Percentiles rank a stretch among this genome's conserved stretches.
Evolutionary conservation across 495 filamentous ascomycete species (phyloP).

Genomic region (Penicillium argentinense): DNA sequence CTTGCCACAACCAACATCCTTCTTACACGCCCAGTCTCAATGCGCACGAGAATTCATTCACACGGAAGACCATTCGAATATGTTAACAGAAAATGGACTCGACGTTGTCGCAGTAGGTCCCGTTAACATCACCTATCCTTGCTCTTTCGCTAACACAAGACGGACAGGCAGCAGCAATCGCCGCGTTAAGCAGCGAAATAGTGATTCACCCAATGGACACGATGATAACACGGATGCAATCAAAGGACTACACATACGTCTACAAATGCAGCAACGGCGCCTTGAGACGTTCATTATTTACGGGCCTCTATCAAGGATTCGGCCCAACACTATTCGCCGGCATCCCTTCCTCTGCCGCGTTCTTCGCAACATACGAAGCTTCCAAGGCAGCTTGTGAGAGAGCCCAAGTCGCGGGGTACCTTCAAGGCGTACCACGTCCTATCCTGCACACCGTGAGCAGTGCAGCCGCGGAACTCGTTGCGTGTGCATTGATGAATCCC

Average conservation of each 20-base stretch:
- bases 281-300: slow-evolving; percentile 5
- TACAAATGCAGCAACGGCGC: slow-evolving; percentile 10
- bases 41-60: no score
- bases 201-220: slow-evolving; percentile 14
- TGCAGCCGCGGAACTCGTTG: slow-evolving; percentile 5
- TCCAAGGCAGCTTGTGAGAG: slow-evolving; percentile 6
- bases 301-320: slow-evolving; percentile 11
- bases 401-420: slow-evolving; percentile 7
- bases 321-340: slow-evolving; percentile 9
- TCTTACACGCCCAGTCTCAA: no score
- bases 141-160: not conserved
- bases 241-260: not conserved
- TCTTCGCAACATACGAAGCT: slow-evolving; percentile 11
- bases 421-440: slow-evolving; percentile 1
- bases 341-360: slow-evolving; percentile 5
- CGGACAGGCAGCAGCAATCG: slow-evolving; percentile 10
- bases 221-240: slow-evolving; percentile 15
- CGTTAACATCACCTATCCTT: not conserved
- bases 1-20: no score
- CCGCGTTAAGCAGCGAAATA: slow-evolving; percentile 10
- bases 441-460: slow-evolving; percentile 6
- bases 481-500: slow-evolving; percentile 7
- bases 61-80: no score
- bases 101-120: slow-evolving; percentile 3
- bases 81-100: not conserved